Evolutionary conservation across 257 asterid species (phyloP), one percentile per base, ranked within the genome.

Genomic region (Fraxinus quadrangulata): DNA sequence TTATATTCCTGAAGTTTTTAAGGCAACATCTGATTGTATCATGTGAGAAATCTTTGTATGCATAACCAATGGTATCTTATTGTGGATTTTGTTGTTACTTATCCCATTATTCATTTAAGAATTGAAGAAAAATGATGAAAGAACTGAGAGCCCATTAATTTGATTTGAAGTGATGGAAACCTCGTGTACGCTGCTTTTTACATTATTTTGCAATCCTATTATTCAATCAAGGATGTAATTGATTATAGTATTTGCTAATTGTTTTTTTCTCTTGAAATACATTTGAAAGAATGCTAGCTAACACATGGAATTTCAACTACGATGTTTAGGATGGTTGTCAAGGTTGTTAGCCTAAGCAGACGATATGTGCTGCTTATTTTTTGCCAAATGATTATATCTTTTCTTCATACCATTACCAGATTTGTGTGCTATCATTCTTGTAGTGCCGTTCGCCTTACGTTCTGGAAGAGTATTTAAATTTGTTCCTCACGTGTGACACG

Each of bases 401-500:
- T 51, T 19, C 63, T 51, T 51, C 23, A 51, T 6, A 17, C 63
- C 24, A 51, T 6, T 17, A 39, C 47, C 47, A 39, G 13, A 39
- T 39, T 39, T 39, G 47, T 39, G 47, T 19, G 24, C 63, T 51
- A 16, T 51, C 63, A 17, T 16, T 51, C 63, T 51, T 51, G 63
- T 51, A 33, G 21, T 36, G 66, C 42, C 37, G 11, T 76, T 72
- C 72, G 23, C 30, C 7, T 56, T 70, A 42, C 71, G 74, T 54
- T 77, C 6, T 72, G 65, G 56, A 65, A 31, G 39, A 49, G 70
- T 14, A 78, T 21, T 30, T 71, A 36, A 66, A 69, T 70, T 45
- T 61, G 30, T 45, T 70, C 39, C 69, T 51, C 59, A n/a, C 54
- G 30, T 39, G 67, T 77, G 80, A 70, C 31, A 40, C n/a, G 36